Conservation (phyloP, 2,329 filamentous ascomycete species). For the Chaetomium olivaceum region DNA sequence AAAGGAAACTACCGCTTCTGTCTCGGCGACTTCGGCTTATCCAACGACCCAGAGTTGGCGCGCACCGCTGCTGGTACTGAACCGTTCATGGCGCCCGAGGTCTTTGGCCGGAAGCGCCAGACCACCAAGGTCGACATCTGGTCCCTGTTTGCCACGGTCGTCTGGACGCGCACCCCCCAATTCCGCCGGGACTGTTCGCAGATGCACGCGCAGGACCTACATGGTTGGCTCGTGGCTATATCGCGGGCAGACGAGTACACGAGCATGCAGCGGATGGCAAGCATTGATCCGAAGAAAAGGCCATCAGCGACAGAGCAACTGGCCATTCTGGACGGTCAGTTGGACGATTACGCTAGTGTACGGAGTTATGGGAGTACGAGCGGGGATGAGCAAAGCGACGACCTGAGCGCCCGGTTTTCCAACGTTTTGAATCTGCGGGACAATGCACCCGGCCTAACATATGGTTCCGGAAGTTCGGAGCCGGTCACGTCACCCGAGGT, state of each 20-base stretch:
- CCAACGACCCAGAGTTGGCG: slow-evolving; percentile 31
- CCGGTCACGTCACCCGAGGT: slow-evolving; percentile 17
- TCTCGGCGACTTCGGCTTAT: slow-evolving; percentile 34
- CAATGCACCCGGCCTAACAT: slow-evolving; percentile 10
- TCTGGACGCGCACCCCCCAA: slow-evolving; percentile 31
- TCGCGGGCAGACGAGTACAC: slow-evolving; percentile 27
- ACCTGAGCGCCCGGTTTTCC: slow-evolving; percentile 19
- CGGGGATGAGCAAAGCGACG: slow-evolving; percentile 6
- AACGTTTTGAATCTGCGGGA: slow-evolving; percentile 19
- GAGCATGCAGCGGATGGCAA: slow-evolving; percentile 28
- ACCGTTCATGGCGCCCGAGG: slow-evolving; percentile 37
- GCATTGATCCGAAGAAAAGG: slow-evolving; percentile 23
- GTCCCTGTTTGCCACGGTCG: slow-evolving; percentile 38
- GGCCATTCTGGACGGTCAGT: slow-evolving; percentile 21
- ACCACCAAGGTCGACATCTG: slow-evolving; percentile 36
- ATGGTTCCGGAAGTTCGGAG: slow-evolving; percentile 8
- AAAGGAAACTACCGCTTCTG: slow-evolving; percentile 28
- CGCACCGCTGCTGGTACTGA: slow-evolving; percentile 33
- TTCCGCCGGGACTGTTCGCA: slow-evolving; percentile 29
- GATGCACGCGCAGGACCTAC: slow-evolving; percentile 23
- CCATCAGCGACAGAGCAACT: slow-evolving; percentile 28
- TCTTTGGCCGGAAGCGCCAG: slow-evolving; percentile 29
- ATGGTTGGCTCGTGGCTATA: slow-evolving; percentile 27
- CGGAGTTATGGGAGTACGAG: not conserved
- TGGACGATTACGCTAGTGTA: slow-evolving; percentile 3